Percentiles rank a stretch among this genome's conserved stretches.
phyloP scores from a whole-genome alignment of 1,284 basidiomycete genomes.

The Puccinia brachypodii region DNA sequence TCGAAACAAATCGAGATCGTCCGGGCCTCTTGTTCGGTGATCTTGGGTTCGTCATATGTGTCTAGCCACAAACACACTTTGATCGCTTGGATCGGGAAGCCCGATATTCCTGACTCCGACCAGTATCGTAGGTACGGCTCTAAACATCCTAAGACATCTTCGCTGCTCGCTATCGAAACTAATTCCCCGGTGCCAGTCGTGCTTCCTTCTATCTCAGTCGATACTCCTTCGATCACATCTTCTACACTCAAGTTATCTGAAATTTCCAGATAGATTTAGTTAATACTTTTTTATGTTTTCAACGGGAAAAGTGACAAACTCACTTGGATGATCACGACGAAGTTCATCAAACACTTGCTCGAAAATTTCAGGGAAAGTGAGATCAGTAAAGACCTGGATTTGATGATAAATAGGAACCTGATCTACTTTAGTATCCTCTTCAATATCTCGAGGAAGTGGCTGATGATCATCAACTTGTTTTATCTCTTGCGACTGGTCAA shows the following conservation, averaged over 20 bases:
- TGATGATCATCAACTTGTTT: too few species aligned
- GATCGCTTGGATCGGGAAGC: neutral
- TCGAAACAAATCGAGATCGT: neutral
- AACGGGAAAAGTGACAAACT: neutral
- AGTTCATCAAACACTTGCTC: neutral
- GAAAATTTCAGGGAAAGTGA: neutral
- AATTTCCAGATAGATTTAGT: too few species aligned
- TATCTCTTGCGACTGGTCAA: too few species aligned
- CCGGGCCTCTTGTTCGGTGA: neutral
- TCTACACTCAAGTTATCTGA: conserved; percentile 13
- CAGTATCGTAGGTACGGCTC: neutral
- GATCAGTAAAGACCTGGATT: neutral
- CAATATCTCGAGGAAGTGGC: too few species aligned
- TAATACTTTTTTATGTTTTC: neutral
- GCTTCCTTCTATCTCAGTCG: neutral
- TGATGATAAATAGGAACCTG: neutral
- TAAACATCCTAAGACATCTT: neutral
- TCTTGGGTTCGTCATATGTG: neutral
- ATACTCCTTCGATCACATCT: neutral
- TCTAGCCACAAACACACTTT: conserved; percentile 10
- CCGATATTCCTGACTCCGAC: neutral
- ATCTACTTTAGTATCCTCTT: neutral
- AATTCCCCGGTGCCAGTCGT: neutral
- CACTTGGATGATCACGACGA: neutral
- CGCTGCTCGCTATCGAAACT: neutral